Conservation (phyloP, 129 eudicot genomes). For the Apium graveolens region DNA sequence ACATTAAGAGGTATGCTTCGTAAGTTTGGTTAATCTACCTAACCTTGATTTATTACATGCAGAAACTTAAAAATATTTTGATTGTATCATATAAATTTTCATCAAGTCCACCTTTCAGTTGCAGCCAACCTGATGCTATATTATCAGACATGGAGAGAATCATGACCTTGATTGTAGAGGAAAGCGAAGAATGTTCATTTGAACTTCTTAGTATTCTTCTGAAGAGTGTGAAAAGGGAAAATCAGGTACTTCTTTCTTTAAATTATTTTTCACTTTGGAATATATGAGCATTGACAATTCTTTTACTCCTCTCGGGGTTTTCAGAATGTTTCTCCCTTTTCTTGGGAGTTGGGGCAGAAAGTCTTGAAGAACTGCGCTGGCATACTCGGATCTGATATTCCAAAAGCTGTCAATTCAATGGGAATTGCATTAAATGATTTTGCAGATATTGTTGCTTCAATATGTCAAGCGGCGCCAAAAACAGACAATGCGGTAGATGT, state of each 20-base stretch:
- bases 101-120: constrained; percentile 9
- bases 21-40: neutral
- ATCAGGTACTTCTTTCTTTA: constrained; percentile 17
- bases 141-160: constrained; percentile 27
- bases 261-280: neutral
- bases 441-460: constrained; percentile 23
- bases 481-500: constrained; percentile 16
- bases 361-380: constrained; percentile 26
- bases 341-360: constrained; percentile 38
- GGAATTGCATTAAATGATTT: constrained; percentile 25
- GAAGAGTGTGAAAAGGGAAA: constrained; percentile 24
- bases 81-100: neutral
- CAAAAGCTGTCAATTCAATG: constrained; percentile 17
- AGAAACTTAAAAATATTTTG: neutral
- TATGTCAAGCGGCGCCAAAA: constrained; percentile 17
- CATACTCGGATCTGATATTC: constrained; percentile 18
- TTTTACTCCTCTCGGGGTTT: neutral
- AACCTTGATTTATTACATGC: constrained; percentile 1
- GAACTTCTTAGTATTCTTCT: constrained; percentile 36
- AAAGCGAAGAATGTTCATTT: constrained; percentile 20
- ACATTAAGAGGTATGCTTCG: constrained; percentile 22
- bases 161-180: constrained; percentile 33
- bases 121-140: constrained; percentile 21
- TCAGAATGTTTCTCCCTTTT: constrained; percentile 27
- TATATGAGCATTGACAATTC: neutral